Evolutionary conservation across 2,329 filamentous ascomycete species (phyloP), one percentile per base, ranked within the genome.

Genomic region (Epichloe uncinata): DNA sequence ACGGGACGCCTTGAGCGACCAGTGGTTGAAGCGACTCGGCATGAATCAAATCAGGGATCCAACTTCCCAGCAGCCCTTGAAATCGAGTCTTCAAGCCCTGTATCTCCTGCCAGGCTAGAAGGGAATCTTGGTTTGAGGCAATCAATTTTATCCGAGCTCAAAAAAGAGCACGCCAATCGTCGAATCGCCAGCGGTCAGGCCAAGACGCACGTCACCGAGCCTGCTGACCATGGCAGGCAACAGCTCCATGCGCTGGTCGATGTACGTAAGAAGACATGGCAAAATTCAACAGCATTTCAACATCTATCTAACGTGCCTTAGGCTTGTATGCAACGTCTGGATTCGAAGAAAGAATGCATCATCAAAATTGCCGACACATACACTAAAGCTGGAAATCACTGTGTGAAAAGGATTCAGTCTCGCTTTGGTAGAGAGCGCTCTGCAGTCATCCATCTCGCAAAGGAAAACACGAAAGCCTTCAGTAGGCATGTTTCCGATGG

Each of bases 351-450:
- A 35, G 36, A 36, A 9, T 44, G 20, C 30, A 45, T 52, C n/a
- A 20, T 40, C 13, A 22, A 47, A 34, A 45, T 52, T 38, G 35
- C 34, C n/a, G 48, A 50, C 26, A 43, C 34, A 13, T 52, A 50
- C 43, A 37, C 38, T 30, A 45, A 18, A 18, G 48, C 35, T 42
- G 51, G 51, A 38, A 47, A 36, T 15, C 51, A 47, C 18, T 52
- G 51, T 41, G 48, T 52, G 6, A 41, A 48, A 13, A 52, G 43
- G 45, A 52, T 52, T 12, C 48, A 52, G 40, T 41, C 44, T 22
- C 51, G 48, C 6, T 52, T 50, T 20, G 34, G 37, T 12, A 43
- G 22, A 42, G 51, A 52, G 40, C 48, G 51, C 40, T 37, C 11
- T 16, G 30, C 16, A 2, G 15, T 50, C 4, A 26, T 38, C n/a